These are phyloP conservation scores for Neurospora sp. DNA, from an alignment of 495 filamentous ascomycete genomes.

Conservation along the genomic window DNA sequence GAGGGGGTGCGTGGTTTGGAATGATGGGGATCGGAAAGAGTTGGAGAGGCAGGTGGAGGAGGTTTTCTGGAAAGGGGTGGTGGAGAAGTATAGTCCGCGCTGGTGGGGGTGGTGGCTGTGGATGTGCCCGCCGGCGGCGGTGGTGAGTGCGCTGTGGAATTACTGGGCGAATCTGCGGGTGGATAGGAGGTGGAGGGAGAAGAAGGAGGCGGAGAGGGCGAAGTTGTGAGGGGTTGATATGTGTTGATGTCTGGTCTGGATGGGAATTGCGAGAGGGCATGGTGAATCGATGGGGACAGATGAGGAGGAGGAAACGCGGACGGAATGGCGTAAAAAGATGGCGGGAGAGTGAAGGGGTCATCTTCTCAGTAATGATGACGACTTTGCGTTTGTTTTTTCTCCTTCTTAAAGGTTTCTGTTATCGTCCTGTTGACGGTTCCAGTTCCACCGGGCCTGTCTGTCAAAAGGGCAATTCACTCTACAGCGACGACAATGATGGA, in stretches of 20 bases:
- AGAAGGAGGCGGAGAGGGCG: conserved; percentile 55
- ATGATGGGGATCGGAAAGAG: conserved; percentile 64
- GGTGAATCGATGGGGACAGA: not conserved
- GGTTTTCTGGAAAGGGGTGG: conserved; percentile 37
- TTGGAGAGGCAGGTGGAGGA: conserved; percentile 54
- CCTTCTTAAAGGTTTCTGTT: not conserved
- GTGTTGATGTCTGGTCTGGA: not conserved
- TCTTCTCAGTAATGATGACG: not conserved
- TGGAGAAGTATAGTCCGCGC: conserved; percentile 52
- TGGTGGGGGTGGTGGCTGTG: conserved; percentile 77
- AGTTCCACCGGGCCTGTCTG: not conserved
- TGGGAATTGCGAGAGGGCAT: not conserved
- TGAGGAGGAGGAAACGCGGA: not conserved
- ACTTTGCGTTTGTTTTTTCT: not conserved
- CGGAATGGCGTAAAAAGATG: not conserved
- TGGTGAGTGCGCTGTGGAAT: conserved; percentile 52
- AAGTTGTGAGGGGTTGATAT: conserved; percentile 41
- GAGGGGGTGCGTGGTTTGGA: conserved; percentile 71
- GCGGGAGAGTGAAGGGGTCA: not conserved
- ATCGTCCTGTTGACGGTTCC: not conserved
- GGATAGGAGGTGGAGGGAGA: conserved; percentile 58
- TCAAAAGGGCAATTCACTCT: not conserved
- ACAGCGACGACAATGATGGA: not conserved
- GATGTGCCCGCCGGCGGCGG: conserved; percentile 61
- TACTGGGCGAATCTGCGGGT: conserved; percentile 56